Evolutionary conservation across 345 rosid genomes (phyloP).

Genomic region (Ceriops decandra): DNA sequence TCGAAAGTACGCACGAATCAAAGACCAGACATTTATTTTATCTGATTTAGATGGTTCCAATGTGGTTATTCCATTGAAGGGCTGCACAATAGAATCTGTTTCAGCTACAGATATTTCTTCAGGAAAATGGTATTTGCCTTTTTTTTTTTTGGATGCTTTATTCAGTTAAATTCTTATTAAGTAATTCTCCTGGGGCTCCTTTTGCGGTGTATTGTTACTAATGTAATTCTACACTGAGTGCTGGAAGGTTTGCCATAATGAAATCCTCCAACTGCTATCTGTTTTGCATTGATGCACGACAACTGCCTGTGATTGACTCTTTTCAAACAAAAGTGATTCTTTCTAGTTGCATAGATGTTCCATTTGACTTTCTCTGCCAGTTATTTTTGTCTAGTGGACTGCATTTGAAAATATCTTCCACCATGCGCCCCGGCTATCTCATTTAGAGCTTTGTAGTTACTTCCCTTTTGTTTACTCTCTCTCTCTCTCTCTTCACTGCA

Average conservation of each 20-base stretch:
- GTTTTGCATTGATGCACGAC: background rate
- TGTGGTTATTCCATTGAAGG: constrained; percentile 41
- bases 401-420: no score
- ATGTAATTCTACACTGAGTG: no score
- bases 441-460: no score
- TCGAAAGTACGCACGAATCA: constrained; percentile 51
- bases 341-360: no score
- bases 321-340: no score
- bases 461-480: no score
- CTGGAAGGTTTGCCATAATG: background rate
- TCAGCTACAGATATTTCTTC: constrained; percentile 66
- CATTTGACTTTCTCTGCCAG: no score
- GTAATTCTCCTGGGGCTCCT: background rate
- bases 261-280: background rate
- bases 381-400: no score
- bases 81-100: constrained; percentile 72
- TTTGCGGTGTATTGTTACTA: background rate
- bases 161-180: background rate
- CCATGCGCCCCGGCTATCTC: no score
- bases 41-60: constrained; percentile 48
- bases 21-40: constrained; percentile 50
- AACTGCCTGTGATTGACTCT: background rate
- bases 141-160: background rate
- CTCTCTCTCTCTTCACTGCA: background rate
- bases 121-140: constrained; percentile 62